Conservation (phyloP, 345 rosid genomes). For the Cardamine chenopodiifolia region DNA sequence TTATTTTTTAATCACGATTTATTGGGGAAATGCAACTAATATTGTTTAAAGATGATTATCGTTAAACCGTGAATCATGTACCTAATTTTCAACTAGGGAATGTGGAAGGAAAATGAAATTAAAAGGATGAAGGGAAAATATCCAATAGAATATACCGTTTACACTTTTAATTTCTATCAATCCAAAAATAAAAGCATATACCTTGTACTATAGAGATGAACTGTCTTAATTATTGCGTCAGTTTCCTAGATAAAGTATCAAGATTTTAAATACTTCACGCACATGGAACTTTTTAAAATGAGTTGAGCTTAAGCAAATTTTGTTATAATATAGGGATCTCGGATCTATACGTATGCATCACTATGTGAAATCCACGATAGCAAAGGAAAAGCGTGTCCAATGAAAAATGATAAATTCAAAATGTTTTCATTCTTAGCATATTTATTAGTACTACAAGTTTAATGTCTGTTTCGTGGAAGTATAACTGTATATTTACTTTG, state of each 20-base stretch:
- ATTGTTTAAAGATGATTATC: background rate
- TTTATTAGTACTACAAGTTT: background rate
- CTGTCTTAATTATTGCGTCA: background rate
- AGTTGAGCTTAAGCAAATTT: background rate
- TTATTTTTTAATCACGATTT: background rate
- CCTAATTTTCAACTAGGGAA: background rate
- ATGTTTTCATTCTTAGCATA: background rate
- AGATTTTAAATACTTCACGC: constrained; percentile 21
- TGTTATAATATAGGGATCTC: constrained; percentile 1
- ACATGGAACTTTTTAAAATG: constrained; percentile 1
- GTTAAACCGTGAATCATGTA: background rate
- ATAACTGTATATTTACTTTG: background rate
- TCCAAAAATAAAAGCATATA: constrained; percentile 11
- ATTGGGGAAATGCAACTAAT: background rate
- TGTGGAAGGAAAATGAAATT: background rate
- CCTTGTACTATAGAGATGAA: background rate
- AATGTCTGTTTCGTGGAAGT: background rate
- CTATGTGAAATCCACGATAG: background rate
- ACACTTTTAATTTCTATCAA: background rate
- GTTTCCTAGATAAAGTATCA: constrained; percentile 8
- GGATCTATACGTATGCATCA: background rate
- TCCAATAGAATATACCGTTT: constrained; percentile 39
- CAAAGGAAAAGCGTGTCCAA: background rate
- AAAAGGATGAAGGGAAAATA: constrained; percentile 3
- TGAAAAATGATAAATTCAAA: background rate